These are phyloP conservation scores for Pythium rhizo-oryzae DNA, from an alignment of 352 stramenopile species.

Conservation along the genomic window DNA sequence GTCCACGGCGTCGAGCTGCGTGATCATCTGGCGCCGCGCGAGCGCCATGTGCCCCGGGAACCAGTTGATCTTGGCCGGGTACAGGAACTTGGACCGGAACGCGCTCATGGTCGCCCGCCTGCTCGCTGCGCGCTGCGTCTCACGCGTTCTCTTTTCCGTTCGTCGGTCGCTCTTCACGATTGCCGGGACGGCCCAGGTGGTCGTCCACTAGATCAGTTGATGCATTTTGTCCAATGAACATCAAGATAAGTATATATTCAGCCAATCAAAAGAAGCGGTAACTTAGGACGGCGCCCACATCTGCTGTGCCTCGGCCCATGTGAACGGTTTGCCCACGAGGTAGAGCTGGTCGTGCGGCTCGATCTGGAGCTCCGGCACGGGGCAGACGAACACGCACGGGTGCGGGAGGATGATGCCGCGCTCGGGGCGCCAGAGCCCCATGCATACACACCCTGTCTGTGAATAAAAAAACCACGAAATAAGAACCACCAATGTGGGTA, in stretches of 20 bases:
- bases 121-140: too few species aligned
- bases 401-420: conserved; percentile 54
- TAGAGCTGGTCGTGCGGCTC: conserved; percentile 68
- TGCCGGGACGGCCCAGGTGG: background rate
- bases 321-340: conserved; percentile 68
- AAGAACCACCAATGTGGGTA: background rate
- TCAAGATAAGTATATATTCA: background rate
- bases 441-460: conserved; percentile 61
- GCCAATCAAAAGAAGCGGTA: conserved; percentile 26
- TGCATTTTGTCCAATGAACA: conserved; percentile 25
- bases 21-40: conserved; percentile 79
- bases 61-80: conserved; percentile 86
- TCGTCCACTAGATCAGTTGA: conserved; percentile 19
- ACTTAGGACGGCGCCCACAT: conserved; percentile 33
- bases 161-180: background rate
- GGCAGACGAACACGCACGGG: conserved; percentile 71
- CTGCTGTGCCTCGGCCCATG: conserved; percentile 35
- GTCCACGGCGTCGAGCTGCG: conserved; percentile 80
- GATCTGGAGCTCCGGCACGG: conserved; percentile 55
- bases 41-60: conserved; percentile 88
- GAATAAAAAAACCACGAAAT: background rate
- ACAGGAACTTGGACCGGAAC: conserved; percentile 80
- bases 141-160: background rate
- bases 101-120: conserved; percentile 44
- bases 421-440: conserved; percentile 67